phyloP scores from a whole-genome alignment of 2,329 filamentous ascomycete genomes.

The Trichoderma sp. region DNA sequence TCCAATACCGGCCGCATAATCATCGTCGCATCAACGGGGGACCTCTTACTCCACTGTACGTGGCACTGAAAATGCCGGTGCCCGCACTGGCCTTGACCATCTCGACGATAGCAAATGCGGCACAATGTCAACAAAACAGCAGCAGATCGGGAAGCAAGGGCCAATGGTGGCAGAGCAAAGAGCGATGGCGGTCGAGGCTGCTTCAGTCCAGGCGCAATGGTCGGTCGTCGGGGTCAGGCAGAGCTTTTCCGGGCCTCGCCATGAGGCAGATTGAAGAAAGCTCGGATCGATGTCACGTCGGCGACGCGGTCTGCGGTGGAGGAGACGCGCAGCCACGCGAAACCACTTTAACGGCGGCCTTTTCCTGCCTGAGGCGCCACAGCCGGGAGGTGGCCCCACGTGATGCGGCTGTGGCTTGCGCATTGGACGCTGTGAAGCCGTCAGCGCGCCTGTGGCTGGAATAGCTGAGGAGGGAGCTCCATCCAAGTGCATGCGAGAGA shows the following conservation, averaged over 20 bases:
- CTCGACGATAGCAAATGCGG: conserved; percentile 30
- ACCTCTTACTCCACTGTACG: conserved; percentile 64
- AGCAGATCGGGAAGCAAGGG: conserved; percentile 14
- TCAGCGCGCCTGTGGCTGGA: conserved; percentile 24
- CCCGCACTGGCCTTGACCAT: conserved; percentile 52
- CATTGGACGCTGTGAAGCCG: not conserved
- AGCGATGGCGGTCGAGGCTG: not conserved
- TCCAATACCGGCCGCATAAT: not conserved
- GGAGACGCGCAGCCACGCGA: conserved; percentile 43
- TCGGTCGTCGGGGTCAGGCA: conserved; percentile 12
- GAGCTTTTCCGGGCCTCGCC: conserved; percentile 16
- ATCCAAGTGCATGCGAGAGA: conserved; percentile 16
- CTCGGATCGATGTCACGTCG: conserved; percentile 39
- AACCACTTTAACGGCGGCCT: conserved; percentile 38
- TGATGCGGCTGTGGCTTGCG: conserved; percentile 34
- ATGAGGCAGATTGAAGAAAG: conserved; percentile 22
- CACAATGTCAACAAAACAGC: not conserved
- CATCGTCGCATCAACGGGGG: not conserved
- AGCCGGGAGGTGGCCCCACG: conserved; percentile 32
- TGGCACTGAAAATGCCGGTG: conserved; percentile 65
- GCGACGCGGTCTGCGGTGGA: conserved; percentile 39
- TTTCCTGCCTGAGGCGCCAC: conserved; percentile 39
- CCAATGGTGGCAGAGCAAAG: conserved; percentile 5
- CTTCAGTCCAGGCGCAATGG: not conserved
- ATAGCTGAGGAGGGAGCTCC: conserved; percentile 14